Conservation (phyloP, 2,329 filamentous ascomycete genomes). For the Lachnellula arida region DNA sequence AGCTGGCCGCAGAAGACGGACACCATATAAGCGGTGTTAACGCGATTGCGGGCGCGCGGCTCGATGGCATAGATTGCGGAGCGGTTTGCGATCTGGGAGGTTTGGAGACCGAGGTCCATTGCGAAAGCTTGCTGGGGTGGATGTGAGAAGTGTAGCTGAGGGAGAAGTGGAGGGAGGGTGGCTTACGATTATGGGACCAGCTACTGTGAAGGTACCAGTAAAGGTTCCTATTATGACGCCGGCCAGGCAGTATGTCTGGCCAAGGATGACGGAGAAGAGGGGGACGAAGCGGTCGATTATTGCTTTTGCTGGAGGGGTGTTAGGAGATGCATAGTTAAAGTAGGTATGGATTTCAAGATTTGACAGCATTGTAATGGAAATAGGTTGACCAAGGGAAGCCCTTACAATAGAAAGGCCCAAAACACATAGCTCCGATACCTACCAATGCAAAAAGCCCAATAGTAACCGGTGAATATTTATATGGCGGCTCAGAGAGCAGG, state of each 20-base stretch:
- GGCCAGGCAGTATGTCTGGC: conserved; percentile 51
- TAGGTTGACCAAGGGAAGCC: no score
- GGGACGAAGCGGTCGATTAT: conserved; percentile 69
- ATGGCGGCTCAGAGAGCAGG: conserved; percentile 65
- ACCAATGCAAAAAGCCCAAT: conserved; percentile 79
- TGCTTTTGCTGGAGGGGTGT: conserved; percentile 39
- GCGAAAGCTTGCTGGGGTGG: conserved; percentile 53
- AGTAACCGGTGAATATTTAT: conserved; percentile 58
- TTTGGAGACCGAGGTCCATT: conserved; percentile 69
- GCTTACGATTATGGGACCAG: conserved; percentile 57
- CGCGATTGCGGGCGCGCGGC: conserved; percentile 65
- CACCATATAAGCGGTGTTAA: conserved; percentile 83
- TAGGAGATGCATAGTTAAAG: background rate
- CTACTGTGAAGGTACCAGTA: conserved; percentile 59
- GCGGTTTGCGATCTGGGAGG: conserved; percentile 68
- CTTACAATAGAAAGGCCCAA: conserved; percentile 60
- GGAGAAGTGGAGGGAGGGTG: no score
- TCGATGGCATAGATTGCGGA: conserved; percentile 66
- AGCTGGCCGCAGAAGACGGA: conserved; percentile 70
- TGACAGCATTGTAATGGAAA: background rate
- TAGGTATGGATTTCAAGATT: background rate
- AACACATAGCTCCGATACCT: conserved; percentile 63
- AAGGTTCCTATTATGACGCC: conserved; percentile 67
- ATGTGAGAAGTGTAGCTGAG: no score
- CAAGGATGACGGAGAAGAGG: conserved; percentile 61